Evolutionary conservation across 805 yeast genomes (phyloP).

Genomic region (Saturnispora galanensis): DNA sequence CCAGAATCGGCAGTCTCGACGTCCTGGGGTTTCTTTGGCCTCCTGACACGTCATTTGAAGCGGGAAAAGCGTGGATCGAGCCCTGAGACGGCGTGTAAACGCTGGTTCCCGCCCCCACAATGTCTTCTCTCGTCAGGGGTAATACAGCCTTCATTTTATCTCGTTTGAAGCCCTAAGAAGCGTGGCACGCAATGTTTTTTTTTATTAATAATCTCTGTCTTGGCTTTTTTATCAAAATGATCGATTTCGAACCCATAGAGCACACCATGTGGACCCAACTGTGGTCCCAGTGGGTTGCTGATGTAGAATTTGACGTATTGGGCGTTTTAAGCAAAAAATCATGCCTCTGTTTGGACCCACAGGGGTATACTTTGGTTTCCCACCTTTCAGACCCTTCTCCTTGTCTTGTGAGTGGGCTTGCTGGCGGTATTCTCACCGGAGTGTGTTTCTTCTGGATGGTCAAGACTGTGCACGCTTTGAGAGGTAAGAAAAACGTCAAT

Average conservation of each 20-base stretch:
- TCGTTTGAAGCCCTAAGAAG: not conserved
- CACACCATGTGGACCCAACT: not conserved
- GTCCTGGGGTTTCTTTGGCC: no score
- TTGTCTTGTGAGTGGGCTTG: conserved; percentile 39
- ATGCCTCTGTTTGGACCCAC: conserved; percentile 30
- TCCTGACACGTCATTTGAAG: no score
- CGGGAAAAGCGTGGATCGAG: conserved; percentile 10
- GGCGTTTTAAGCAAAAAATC: not conserved
- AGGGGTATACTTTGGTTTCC: conserved; percentile 36
- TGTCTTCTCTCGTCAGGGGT: conserved; percentile 16
- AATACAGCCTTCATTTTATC: conserved; percentile 3
- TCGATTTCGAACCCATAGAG: not conserved
- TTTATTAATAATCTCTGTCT: no score
- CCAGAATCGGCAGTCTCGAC: no score
- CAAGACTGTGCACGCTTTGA: conserved; percentile 27
- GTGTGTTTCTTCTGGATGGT: conserved; percentile 31
- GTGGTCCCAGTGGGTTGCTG: conserved; percentile 3
- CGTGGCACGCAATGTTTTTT: not conserved
- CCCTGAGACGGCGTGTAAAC: conserved; percentile 11
- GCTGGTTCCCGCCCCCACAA: conserved; percentile 4
- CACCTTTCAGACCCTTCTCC: conserved; percentile 39
- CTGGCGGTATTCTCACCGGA: conserved; percentile 28
- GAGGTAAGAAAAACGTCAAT: conserved; percentile 25
- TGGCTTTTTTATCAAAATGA: not conserved
- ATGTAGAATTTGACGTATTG: no score